Evolutionary conservation across 2,329 filamentous ascomycete genomes (phyloP), one percentile per base, ranked within the genome.

Genomic region (Penicillium freii): DNA sequence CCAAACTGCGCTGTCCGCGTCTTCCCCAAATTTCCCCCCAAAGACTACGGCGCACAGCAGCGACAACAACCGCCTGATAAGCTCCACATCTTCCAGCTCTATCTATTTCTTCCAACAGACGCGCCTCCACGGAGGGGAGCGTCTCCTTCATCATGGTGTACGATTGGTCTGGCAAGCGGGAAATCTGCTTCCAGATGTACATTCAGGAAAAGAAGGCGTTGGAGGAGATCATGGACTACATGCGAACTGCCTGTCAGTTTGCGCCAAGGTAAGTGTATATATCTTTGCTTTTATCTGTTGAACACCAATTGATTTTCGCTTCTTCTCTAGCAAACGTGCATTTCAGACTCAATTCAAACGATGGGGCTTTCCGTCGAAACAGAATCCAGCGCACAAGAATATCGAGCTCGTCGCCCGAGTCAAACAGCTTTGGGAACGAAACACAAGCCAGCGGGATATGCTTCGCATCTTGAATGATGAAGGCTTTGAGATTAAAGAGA

Each of bases 361-460:
- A 71, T 94, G 91, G 91, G 83, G 85, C 8, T 93, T 94, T 65
- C 89, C 90, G 15, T 84, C 82, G 57, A 91, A 91, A 71, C 86
- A 89, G 64, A 86, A 87, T 58, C 86, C 86, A 0, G 86, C 87
- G 1, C 84, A 91, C 69, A 89, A 88, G 68, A 88, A 91, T 69
- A 78, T 81, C 15, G 78, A 78, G 25, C 82, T 93, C 8, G 84
- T 90, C 40, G 82, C 81, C 19, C 84, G 90, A 31, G 82, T 93
- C 59, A 87, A 86, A 69, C 84, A 92, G 74, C 80, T 94, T 66
- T 94, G 90, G 90, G 87, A 90, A 71, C 80, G 78, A 65, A 94
- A 93, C 68, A 80, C 85, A 15, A 81, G 79, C 19, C 89, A 92
- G 72, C 82, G 83, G 58, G 87, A 92, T 63, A 94, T 94, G 84